Percentiles rank a stretch among this genome's conserved stretches.
These are phyloP conservation scores for Pneumocystis murina DNA, from an alignment of 1,139 yeast species.

Conservation along the genomic window DNA sequence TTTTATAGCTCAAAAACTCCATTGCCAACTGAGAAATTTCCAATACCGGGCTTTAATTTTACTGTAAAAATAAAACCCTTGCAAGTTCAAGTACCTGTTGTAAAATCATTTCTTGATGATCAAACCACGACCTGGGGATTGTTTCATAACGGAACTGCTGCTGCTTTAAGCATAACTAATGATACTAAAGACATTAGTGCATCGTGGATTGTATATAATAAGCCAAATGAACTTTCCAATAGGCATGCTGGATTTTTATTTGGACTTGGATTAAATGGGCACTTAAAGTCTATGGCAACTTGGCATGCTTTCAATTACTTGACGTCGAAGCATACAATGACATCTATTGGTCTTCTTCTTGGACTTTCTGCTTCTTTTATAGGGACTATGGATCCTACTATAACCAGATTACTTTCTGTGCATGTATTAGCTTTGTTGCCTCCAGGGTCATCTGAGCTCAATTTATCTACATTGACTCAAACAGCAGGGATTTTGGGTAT, in stretches of 20 bases:
- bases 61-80: conserved; percentile 52
- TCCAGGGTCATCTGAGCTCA: conserved; percentile 75
- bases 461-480: conserved; percentile 71
- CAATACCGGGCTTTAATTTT: conserved; percentile 62
- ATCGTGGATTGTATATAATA: conserved; percentile 83
- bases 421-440: conserved; percentile 89
- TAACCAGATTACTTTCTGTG: conserved; percentile 81
- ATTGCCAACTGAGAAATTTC: conserved; percentile 68
- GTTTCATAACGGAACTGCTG: conserved; percentile 83
- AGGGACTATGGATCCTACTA: conserved; percentile 72
- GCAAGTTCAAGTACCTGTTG: conserved; percentile 47
- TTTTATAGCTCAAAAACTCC: conserved; percentile 62
- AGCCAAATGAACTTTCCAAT: conserved; percentile 53
- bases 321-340: conserved; percentile 75
- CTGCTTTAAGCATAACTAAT: conserved; percentile 64
- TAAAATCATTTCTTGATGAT: conserved; percentile 39
- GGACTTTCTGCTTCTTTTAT: conserved; percentile 86
- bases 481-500: conserved; percentile 85
- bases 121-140: conserved; percentile 63
- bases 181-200: conserved; percentile 65
- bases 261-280: conserved; percentile 87
- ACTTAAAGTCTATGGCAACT: conserved; percentile 66
- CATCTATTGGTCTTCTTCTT: conserved; percentile 71
- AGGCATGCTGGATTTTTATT: conserved; percentile 92
- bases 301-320: conserved; percentile 93